Evolutionary conservation across 139 green algal species (phyloP).

Genomic region (Haematococcus lacustris): DNA sequence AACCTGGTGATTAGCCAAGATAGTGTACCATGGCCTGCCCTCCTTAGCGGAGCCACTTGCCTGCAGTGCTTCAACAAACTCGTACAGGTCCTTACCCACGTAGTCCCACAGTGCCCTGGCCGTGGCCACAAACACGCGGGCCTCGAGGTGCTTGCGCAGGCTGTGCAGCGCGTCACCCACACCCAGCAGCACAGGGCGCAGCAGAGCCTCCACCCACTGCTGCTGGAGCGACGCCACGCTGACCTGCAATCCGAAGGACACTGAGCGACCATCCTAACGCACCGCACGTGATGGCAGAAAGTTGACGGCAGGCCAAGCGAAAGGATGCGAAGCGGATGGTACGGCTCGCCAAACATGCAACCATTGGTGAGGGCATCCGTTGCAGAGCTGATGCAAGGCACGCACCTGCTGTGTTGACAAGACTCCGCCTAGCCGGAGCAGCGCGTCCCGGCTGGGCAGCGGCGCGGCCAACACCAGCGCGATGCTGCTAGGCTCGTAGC

Average conservation of each 20-base stretch:
- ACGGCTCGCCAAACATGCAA: background rate
- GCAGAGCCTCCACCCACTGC: constrained; percentile 15
- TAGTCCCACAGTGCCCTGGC: constrained; percentile 50
- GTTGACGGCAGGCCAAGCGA: background rate
- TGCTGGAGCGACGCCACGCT: constrained; percentile 12
- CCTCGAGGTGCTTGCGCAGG: constrained; percentile 31
- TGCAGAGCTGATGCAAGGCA: background rate
- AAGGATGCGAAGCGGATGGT: background rate
- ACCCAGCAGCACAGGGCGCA: constrained; percentile 17
- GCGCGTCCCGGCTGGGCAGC: background rate
- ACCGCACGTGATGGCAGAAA: background rate
- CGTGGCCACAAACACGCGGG: constrained; percentile 43
- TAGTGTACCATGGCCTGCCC: no score
- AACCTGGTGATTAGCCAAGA: no score
- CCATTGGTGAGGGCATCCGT: background rate
- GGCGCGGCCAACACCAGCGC: constrained; percentile 7
- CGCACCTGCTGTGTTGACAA: background rate
- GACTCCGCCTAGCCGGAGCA: background rate
- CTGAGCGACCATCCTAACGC: no score
- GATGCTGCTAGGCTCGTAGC: constrained; percentile 19
- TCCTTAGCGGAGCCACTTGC: constrained; percentile 22
- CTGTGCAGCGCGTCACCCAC: constrained; percentile 22
- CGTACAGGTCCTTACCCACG: constrained; percentile 39
- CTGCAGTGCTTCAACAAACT: constrained; percentile 50
- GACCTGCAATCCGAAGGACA: no score